Base-by-base conservation (phyloP, 2,329 filamentous ascomycete species). In the Xylaria sp. region DNA sequence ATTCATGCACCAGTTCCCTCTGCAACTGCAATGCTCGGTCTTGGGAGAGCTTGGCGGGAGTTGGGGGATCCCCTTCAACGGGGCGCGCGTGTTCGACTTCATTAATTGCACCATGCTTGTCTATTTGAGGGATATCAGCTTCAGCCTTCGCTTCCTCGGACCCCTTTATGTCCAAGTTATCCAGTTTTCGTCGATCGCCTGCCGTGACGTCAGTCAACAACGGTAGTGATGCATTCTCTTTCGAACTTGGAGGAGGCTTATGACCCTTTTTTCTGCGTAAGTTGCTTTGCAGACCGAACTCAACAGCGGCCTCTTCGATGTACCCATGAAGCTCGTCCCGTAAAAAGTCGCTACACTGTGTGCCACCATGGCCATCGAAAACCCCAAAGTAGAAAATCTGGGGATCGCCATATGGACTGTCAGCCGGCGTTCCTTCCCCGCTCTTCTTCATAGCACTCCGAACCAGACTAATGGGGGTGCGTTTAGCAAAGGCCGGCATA, bases 301-400 rank as follows among this genome's bases (percentile, higher is more conserved):
- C 85, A 65, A 85, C 83, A 0, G 93, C 92, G 0, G 93, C 89
- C 72, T 93, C 87, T 80, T 99, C 95, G 42, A 99, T 90, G 78
- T 97, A 98, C 10, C 88, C 88, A 79, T 97, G 96, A 68, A 99
- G 82, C 76, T 92, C 89, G 68, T 97, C 93, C 66, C 90, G 87
- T 73, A 98, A 81, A 74, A 97, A 98, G 20, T 91, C 90, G 68
- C 93, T 94, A 80, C 96, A 98, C 79, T 97, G 92, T 23, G 84
- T 87, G 23, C 96, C 96, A 10, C 96, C 96, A 81, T 99, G 96
- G 2, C 96, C 96, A 80, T 99, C 96, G 77, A 98, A 99, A 1
- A 98, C 90, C 1, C 89, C 94, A 85, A 97, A 99, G 80, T 98
- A 99, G 80, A 99, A 99, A 40, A 98, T 91, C 78, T 98, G 95